Conservation (phyloP, 2,329 filamentous ascomycete species). For the Colletotrichum viniferum region DNA sequence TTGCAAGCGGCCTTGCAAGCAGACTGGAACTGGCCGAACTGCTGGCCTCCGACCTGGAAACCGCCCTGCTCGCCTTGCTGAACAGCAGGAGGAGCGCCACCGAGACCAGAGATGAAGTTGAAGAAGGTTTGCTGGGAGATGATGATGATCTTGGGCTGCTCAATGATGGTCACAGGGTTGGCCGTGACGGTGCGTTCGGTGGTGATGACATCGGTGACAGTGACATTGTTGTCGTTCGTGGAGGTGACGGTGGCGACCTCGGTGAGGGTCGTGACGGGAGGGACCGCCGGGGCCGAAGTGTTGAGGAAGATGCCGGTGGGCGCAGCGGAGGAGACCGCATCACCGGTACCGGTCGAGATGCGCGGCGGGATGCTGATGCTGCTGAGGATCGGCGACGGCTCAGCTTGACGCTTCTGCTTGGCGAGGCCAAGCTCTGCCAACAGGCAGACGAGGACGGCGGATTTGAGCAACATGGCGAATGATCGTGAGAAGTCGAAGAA, state of each 20-base stretch:
- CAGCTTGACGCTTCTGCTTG: neutral
- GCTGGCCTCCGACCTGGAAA: slow-evolving; percentile 21
- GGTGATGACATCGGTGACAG: slow-evolving; percentile 19
- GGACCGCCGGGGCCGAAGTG: slow-evolving; percentile 10
- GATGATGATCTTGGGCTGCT: slow-evolving; percentile 19
- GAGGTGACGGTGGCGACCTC: slow-evolving; percentile 10
- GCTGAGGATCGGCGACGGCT: slow-evolving; percentile 8
- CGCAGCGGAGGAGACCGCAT: neutral
- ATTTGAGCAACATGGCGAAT: slow-evolving; percentile 17
- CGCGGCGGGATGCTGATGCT: slow-evolving; percentile 8
- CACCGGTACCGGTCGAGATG: slow-evolving; percentile 6
- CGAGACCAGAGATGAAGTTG: slow-evolving; percentile 22
- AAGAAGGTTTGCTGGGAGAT: slow-evolving; percentile 23
- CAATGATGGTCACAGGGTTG: slow-evolving; percentile 6
- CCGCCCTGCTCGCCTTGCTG: slow-evolving; percentile 16
- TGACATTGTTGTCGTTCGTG: slow-evolving; percentile 6
- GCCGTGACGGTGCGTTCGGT: slow-evolving; percentile 15
- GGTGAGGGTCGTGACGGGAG: slow-evolving; percentile 6
- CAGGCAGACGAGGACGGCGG: slow-evolving; percentile 6
- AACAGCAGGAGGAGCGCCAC: slow-evolving; percentile 17
- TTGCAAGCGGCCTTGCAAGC: slow-evolving; percentile 21
- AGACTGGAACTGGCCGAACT: slow-evolving; percentile 21
- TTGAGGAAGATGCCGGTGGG: slow-evolving; percentile 17
- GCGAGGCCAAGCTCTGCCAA: slow-evolving; percentile 17
- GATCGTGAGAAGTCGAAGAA: neutral